Base-by-base conservation (phyloP, 768 basidiomycete genomes). In the Suillus americanus region DNA sequence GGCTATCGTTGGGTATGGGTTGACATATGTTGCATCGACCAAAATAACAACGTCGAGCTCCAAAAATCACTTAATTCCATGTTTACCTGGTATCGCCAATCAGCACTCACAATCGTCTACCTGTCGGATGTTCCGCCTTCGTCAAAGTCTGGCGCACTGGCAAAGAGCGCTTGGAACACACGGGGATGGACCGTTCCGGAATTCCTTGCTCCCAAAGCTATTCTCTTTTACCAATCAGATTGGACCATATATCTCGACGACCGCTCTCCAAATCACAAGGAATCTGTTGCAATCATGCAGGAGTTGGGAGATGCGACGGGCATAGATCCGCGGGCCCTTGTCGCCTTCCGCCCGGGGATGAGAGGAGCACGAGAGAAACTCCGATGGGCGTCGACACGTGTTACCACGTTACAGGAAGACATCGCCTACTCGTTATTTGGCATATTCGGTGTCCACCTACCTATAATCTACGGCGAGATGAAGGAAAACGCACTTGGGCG, bases 1-100 rank as follows among this genome's bases (percentile, higher is more conserved):
- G 69, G 69, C 45, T 64, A 35, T 46, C 61, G 23, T 12, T 69
- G 64, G 51, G 41, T 28, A 28, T 65, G 64, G 64, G 54, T 62
- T 23, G 64, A 65, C 18, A 62, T 61, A 16, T 65, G 64, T 23
- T 65, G 64, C 50, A 65, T 65, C 25, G 60, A 65, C 64, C 37
- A 62, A 45, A 62, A 28, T 28, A 62, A 54, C 61, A 46, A 30
- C 20, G 50, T 53, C 13, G 64, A 65, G 20, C 64, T 65, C 14
- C 48, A 62, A 35, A 59, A 65, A 53, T 50, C 64, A 25, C 60
- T 65, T 41, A 55, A 48, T 46, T 65, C 64, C 23, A 65, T 65
- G 64, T 65, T 43, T 46, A 3, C 38, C 9, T 65, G 64, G 64
- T 65, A 65, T 50, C 59, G 25, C 7, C 48, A 28, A 14, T 50